These are phyloP conservation scores for Iris macrosiphon DNA, from an alignment of 106 monocot species.

Conservation along the genomic window DNA sequence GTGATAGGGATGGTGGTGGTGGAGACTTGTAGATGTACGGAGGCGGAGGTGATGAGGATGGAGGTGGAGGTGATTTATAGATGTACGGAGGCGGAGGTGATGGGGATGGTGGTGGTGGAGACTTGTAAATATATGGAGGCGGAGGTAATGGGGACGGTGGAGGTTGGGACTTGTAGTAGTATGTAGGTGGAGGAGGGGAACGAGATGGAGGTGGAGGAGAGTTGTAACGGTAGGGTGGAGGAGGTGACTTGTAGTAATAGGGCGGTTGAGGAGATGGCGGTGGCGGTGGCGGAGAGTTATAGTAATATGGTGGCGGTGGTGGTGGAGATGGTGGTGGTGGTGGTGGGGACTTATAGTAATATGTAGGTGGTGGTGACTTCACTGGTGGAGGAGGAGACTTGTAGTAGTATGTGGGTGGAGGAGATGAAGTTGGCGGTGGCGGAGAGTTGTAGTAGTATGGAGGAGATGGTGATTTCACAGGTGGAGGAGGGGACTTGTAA, in stretches of 20 bases:
- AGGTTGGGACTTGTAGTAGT: constrained; percentile 13
- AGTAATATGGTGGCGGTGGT: neutral
- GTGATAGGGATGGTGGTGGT: neutral
- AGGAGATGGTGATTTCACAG: neutral
- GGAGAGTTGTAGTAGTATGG: constrained; percentile 12
- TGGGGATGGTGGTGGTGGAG: constrained; percentile 12
- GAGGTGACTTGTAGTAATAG: neutral
- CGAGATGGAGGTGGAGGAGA: constrained; percentile 8
- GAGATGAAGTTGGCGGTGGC: constrained; percentile 8
- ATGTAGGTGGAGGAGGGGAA: constrained; percentile 8
- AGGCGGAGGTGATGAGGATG: neutral
- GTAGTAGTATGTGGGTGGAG: constrained; percentile 18
- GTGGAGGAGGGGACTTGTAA: constrained; percentile 4
- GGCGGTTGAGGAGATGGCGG: neutral
- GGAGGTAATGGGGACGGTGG: constrained; percentile 13
- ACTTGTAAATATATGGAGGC: constrained; percentile 1
- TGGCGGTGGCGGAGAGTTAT: constrained; percentile 10
- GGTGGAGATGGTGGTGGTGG: constrained; percentile 1
- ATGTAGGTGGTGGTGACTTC: neutral
- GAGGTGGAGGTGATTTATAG: constrained; percentile 8
- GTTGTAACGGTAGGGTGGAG: constrained; percentile 1
- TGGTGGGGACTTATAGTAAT: constrained; percentile 8
- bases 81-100: neutral
- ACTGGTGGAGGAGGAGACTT: constrained; percentile 11
- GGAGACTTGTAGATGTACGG: constrained; percentile 12